Evolutionary conservation across 495 filamentous ascomycete genomes (phyloP), one percentile per base, ranked within the genome.

Genomic region (Aspergillus campestris): DNA sequence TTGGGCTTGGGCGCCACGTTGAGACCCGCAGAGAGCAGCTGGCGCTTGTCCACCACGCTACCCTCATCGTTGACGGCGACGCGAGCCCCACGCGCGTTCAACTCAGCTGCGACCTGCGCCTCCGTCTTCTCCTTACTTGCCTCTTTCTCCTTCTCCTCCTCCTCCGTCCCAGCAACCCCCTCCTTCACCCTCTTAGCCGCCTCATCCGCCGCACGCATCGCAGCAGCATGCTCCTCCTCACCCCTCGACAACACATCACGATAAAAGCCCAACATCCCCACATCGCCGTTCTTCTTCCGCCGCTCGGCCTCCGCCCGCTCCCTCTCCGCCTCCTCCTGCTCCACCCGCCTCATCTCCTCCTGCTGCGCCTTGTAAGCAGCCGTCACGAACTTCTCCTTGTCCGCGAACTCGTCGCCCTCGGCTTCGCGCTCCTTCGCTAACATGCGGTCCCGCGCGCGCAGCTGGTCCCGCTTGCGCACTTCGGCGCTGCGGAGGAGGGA

Each of bases 361-460:
- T 96, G 92, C 60, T 96, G 92, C 57, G 78, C 77, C 70, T 89
- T 92, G 56, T 98, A 98, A 36, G 92, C 91, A n/a, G 80, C 79
- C 0, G 92, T 98, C 29, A 97, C 92, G 54, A 98, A 98, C 59
- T 84, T 89, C 65, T 97, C 94, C 64, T 95, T 98, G 49, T 92
- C 94, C 0, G 79, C 84, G 57, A 87, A 96, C 64, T 90, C 88
- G 10, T 95, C 94, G 8, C 92, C 92, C 65, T 98, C 92, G 0
- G 82, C 85, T 52, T 91, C 94, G 31, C 92, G 80, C 61, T 98
- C 94, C 37, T 82, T 81, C 53, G 86, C 82, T 28, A 97, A 69
- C 61, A 87, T 72, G 58, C 88, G 86, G 61, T 98, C 92, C 51
- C 88, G 83, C 10, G 92, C 92, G 7, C 94, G 81, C 31, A 87